Base-by-base conservation (phyloP, 2,329 filamentous ascomycete species). In the Botrytis squamosa region DNA sequence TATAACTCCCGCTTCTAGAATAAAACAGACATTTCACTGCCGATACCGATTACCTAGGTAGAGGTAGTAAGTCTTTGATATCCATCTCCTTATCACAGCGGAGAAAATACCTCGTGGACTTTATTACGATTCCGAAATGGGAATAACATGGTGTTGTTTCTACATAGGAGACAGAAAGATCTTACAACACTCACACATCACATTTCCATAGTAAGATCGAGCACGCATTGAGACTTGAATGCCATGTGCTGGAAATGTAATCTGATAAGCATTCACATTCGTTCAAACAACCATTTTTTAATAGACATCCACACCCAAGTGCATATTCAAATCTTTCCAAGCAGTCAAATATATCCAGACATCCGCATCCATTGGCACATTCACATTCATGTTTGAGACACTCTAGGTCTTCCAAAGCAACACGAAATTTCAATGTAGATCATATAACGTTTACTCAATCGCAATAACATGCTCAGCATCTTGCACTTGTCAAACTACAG, bases 1-100 rank as follows among this genome's bases (percentile, higher is more conserved):
- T 33, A 7, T 12, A 36, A 60, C 29, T 67, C 49, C 36, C 25
- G 52, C 42, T 46, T 72, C 70, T 60, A 72, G 70, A 68, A 72
- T 60, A 68, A 52, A 68, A 68, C 29, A 68, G 22, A 38, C 49
- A 33, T 38, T 59, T 36, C 49, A 46, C 10, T 57, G 29, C 49
- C 25, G 9, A 55, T 40, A 40, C 46, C 9, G 16, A 55, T 67
- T 57, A 57, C 14, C n/a, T 29, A 29, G n/a, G 22, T n/a, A 49
- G 8, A 14, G 36, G 25, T 40, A 3, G 40, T 14, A 10, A n/a
- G 22, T 29, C 44, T 20, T 38, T 22, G 16, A 36, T 29, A 29
- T 25, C 36, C 20, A 29, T 25, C 36, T 18, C 52, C 64, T 55
- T 42, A 42, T 68, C 33, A 14, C 2, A 12, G 49, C 36, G 22